A percentile compares a stretch with the other conserved stretches of the same genome.
Conservation (phyloP, 202 grass and related monocot species). For the Setaria italica region DNA sequence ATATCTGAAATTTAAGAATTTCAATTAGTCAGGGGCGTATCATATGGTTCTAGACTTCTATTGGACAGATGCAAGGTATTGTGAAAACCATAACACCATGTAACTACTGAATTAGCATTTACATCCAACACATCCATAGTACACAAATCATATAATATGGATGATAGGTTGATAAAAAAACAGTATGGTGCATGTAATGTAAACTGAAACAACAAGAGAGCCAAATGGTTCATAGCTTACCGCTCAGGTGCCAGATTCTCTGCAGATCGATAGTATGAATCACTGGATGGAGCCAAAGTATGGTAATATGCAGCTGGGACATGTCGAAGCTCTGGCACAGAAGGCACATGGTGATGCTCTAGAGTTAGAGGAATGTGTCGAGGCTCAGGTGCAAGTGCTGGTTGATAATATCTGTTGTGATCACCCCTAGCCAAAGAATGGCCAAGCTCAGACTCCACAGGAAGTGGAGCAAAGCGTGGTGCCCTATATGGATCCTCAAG, state of each 20-base stretch:
- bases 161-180: conserved; percentile 33
- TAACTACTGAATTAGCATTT: conserved; percentile 32
- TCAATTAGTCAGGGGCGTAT: conserved; percentile 28
- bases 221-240: conserved; percentile 41
- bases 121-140: not conserved
- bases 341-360: conserved; percentile 44
- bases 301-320: conserved; percentile 44
- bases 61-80: not conserved
- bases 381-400: conserved; percentile 28
- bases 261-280: conserved; percentile 57
- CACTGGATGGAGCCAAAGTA: conserved; percentile 49
- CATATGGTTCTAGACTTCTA: conserved; percentile 18
- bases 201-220: conserved; percentile 33
- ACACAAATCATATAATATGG: conserved; percentile 4
- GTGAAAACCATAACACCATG: conserved; percentile 28
- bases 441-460: conserved; percentile 32
- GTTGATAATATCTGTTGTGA: conserved; percentile 44
- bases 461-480: conserved; percentile 37
- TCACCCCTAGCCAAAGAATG: conserved; percentile 51
- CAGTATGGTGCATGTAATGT: not conserved
- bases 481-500: conserved; percentile 48
- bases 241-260: conserved; percentile 43
- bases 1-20: conserved; percentile 52
- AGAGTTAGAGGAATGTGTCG: conserved; percentile 30
- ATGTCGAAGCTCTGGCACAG: conserved; percentile 50